Evolutionary conservation across 1,284 basidiomycete genomes (phyloP).

Genomic region (Tilletiopsis washingtonensis): DNA sequence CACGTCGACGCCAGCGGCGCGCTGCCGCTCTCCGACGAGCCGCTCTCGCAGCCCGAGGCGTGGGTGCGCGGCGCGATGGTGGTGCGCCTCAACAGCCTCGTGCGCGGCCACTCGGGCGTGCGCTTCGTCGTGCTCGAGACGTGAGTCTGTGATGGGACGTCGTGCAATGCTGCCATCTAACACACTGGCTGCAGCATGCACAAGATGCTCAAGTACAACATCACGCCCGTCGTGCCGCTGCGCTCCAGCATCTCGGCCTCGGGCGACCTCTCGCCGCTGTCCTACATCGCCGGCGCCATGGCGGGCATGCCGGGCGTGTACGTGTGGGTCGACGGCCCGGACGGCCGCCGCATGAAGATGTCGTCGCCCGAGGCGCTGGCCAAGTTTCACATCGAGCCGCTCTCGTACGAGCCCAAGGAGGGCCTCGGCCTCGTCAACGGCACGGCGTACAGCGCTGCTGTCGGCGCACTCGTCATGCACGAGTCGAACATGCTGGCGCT

Average conservation of each 20-base stretch:
- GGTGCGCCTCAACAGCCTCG: slow-evolving; percentile 67
- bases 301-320: slow-evolving; percentile 1
- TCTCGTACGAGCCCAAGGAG: slow-evolving; percentile 68
- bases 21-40: slow-evolving; percentile 13
- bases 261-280: slow-evolving; percentile 51
- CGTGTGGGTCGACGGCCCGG: slow-evolving; percentile 28
- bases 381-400: slow-evolving; percentile 59
- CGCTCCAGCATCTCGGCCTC: slow-evolving; percentile 74
- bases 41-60: slow-evolving; percentile 55
- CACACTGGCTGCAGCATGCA: too few relatives aligned
- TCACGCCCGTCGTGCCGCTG: slow-evolving; percentile 71
- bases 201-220: slow-evolving; percentile 58
- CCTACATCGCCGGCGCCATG: slow-evolving; percentile 58
- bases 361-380: slow-evolving; percentile 60
- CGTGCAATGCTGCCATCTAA: too few relatives aligned
- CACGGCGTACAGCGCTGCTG: slow-evolving; percentile 63
- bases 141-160: too few relatives aligned
- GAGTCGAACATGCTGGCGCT: slow-evolving; percentile 66
- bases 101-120: slow-evolving; percentile 67
- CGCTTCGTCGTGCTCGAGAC: slow-evolving; percentile 69
- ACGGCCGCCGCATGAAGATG: slow-evolving; percentile 56
- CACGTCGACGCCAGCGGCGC: not conserved
- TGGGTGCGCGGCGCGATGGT: slow-evolving; percentile 83
- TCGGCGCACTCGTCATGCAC: slow-evolving; percentile 54
- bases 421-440: slow-evolving; percentile 59